Evolutionary conservation across 306 rosid genomes (phyloP), one percentile per base, ranked within the genome.

Genomic region (Fagus sylvatica): DNA sequence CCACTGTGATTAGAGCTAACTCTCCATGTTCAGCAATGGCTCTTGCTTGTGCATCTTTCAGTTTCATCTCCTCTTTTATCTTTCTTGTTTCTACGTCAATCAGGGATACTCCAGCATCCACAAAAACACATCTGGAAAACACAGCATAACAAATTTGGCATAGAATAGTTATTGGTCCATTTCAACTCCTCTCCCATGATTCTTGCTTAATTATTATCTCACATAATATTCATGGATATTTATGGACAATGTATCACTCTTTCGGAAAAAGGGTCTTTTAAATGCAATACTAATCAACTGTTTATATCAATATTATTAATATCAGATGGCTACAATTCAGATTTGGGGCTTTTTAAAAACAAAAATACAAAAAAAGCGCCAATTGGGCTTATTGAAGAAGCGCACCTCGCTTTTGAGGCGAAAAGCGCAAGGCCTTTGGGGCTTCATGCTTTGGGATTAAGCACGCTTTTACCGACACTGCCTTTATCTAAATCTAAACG

Each of bases 41-140:
- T 78, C 90, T 91, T 72, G 82, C 78, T 81, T 90, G 94, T 53
- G 89, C 94, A 37, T 90, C 94, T 88, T 85, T 88, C 87, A 80
- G 80, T 86, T 85, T 93, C 85, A 90, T 92, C 89, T 93, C 98
- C 73, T 88, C 93, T 85, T 95, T 95, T 88, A 89, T 87, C 90
- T 77, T 95, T 87, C 79, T 95, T 8, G 94, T 91, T 86, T 93
- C 98, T 65, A 93, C 87, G 88, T 95, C 99, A 22, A 91, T 81
- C 34, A 84, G 87, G 5, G 96, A 91, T 80, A 95, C 91, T 87
- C 99, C 99, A 78, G 98, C 93, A 74, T 95, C 99, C 79, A 90
- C 97, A 90, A 93, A 95, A 74, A 95, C 98, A 79, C 96, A 80
- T 88, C 99, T 95, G 87, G 53, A 84, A 78, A 83, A 62, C 74